Conservation (phyloP, 73 alveolate genomes). For the Paraurostyla sp. region DNA sequence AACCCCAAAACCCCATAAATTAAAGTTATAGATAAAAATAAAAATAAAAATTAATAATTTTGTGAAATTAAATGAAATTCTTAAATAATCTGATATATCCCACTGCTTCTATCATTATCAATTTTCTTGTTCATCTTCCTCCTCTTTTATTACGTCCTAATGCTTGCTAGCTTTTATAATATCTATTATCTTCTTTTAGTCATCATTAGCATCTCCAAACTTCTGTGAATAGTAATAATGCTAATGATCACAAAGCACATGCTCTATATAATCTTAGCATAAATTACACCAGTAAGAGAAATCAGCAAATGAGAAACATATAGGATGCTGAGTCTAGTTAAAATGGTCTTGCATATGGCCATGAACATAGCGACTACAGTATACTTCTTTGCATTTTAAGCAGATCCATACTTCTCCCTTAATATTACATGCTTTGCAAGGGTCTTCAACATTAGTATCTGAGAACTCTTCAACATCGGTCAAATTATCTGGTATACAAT, state of each 20-base stretch:
- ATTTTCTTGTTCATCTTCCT: slow-evolving; percentile 25
- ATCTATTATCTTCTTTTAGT: neutral
- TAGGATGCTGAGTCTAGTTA: slow-evolving; percentile 66
- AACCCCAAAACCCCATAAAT: too few relatives aligned
- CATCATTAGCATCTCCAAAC: slow-evolving; percentile 58
- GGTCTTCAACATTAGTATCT: slow-evolving; percentile 53
- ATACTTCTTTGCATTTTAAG: slow-evolving; percentile 75
- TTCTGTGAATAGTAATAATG: slow-evolving; percentile 67
- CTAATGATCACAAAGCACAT: slow-evolving; percentile 21
- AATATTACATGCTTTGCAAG: slow-evolving; percentile 70
- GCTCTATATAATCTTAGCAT: slow-evolving; percentile 79
- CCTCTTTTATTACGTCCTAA: neutral
- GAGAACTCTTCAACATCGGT: slow-evolving; percentile 24
- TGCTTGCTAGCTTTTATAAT: slow-evolving; percentile 28
- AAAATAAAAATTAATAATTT: too few relatives aligned
- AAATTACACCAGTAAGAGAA: slow-evolving; percentile 88
- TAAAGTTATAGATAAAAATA: too few relatives aligned
- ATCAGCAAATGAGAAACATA: slow-evolving; percentile 84
- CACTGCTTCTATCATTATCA: too few relatives aligned
- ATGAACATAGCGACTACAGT: slow-evolving; percentile 85
- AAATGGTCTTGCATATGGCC: slow-evolving; percentile 85
- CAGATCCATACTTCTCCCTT: slow-evolving; percentile 87
- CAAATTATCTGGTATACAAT: slow-evolving; percentile 51
- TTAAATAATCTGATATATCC: too few relatives aligned
- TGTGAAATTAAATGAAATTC: too few relatives aligned